phyloP scores from a whole-genome alignment of 129 eudicot genomes.

The Flaveria bidentis region DNA sequence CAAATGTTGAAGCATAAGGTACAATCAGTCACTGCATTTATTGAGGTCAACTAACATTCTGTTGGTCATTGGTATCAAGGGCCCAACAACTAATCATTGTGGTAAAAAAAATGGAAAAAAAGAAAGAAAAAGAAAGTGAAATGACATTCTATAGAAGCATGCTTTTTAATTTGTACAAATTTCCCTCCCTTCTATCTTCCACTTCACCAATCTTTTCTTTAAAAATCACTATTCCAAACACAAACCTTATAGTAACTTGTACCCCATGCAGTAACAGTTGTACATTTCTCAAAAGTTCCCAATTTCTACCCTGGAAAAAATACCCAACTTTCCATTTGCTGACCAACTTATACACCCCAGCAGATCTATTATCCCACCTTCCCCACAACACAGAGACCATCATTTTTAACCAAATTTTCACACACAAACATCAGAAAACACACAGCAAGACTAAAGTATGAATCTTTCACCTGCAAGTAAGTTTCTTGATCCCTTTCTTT shows the following conservation, averaged over 20 bases:
- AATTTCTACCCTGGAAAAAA: conserved; percentile 2
- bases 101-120: background rate
- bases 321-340: conserved; percentile 19
- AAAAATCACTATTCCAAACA: conserved; percentile 11
- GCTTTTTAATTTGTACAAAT: conserved; percentile 37
- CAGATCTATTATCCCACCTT: conserved; percentile 33
- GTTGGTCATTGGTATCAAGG: conserved; percentile 20
- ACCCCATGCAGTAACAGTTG: conserved; percentile 12
- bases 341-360: conserved; percentile 37
- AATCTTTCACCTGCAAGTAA: conserved; percentile 40
- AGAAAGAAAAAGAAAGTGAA: background rate
- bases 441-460: conserved; percentile 31
- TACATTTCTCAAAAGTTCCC: conserved; percentile 17
- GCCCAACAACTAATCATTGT: conserved; percentile 35
- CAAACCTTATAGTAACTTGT: conserved; percentile 7
- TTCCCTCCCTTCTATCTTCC: conserved; percentile 41
- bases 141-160: conserved; percentile 24
- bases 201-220: conserved; percentile 28
- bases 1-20: conserved; percentile 16
- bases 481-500: conserved; percentile 32
- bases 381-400: conserved; percentile 35
- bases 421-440: conserved; percentile 31
- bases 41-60: conserved; percentile 10
- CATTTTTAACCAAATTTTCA: conserved; percentile 27
- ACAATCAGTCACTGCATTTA: conserved; percentile 13